Percentiles rank a stretch among this genome's conserved stretches.
Evolutionary conservation across 495 filamentous ascomycete species (phyloP).

Genomic region (Penicillium canariense): DNA sequence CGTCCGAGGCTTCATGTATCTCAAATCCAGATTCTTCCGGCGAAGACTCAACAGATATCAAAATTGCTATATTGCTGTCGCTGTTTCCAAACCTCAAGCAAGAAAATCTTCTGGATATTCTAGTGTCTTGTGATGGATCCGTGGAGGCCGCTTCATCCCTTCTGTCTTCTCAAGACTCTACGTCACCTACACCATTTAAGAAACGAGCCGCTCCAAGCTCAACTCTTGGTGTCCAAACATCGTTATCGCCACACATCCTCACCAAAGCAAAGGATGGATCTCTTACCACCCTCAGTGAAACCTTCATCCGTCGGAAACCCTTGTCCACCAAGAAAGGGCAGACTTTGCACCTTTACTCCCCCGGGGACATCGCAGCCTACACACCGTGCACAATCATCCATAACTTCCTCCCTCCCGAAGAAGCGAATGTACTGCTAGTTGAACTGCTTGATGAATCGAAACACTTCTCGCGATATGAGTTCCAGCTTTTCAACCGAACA

Average conservation of each 20-base stretch:
- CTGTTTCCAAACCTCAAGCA: slow-evolving; percentile 64
- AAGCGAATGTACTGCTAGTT: slow-evolving; percentile 67
- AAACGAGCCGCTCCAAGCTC: slow-evolving; percentile 24
- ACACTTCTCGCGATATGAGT: slow-evolving; percentile 70
- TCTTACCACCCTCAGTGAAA: slow-evolving; percentile 34
- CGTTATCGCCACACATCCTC: slow-evolving; percentile 47
- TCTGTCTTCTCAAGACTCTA: slow-evolving; percentile 36
- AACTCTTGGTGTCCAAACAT: slow-evolving; percentile 36
- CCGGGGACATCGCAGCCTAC: slow-evolving; percentile 70
- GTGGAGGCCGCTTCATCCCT: slow-evolving; percentile 60
- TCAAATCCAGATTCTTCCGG: slow-evolving; percentile 24
- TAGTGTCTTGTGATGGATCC: slow-evolving; percentile 74
- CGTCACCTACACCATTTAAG: slow-evolving; percentile 21
- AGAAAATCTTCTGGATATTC: slow-evolving; percentile 68
- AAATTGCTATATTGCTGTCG: slow-evolving; percentile 78
- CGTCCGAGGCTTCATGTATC: background rate
- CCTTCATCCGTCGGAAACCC: slow-evolving; percentile 25
- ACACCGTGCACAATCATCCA: slow-evolving; percentile 90
- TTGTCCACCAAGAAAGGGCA: slow-evolving; percentile 68
- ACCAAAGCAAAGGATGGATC: slow-evolving; percentile 25
- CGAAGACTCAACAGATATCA: slow-evolving; percentile 83
- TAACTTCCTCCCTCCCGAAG: slow-evolving; percentile 73
- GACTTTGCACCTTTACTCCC: slow-evolving; percentile 78
- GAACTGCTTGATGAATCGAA: slow-evolving; percentile 75
- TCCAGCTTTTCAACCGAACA: slow-evolving; percentile 82